Conservation (phyloP, 371 early-diverging fungal species). For the Lichtheimia hyalospora region DNA sequence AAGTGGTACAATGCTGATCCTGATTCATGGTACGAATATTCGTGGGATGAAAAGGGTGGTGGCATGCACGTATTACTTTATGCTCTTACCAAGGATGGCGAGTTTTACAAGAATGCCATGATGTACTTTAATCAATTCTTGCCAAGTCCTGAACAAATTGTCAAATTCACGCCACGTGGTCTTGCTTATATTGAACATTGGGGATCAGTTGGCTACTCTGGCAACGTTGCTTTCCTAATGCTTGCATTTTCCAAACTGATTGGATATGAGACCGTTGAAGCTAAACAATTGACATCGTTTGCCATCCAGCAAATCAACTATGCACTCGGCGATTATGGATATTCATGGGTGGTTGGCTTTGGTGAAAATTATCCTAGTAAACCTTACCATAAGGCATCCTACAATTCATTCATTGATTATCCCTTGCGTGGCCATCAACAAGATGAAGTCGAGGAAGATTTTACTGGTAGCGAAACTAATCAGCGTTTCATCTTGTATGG, state of each 20-base stretch:
- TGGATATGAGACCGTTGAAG: slow-evolving; percentile 30
- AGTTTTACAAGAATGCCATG: slow-evolving; percentile 50
- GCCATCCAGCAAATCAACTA: slow-evolving; percentile 61
- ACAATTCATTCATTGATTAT: slow-evolving; percentile 58
- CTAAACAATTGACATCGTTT: slow-evolving; percentile 42
- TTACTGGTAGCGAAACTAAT: slow-evolving; percentile 34
- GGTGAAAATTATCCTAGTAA: slow-evolving; percentile 51
- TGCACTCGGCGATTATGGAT: slow-evolving; percentile 59
- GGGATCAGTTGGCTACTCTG: slow-evolving; percentile 58
- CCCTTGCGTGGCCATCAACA: slow-evolving; percentile 52
- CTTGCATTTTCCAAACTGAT: slow-evolving; percentile 48
- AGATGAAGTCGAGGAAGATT: slow-evolving; percentile 48
- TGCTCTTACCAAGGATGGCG: slow-evolving; percentile 38
- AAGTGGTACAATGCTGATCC: slow-evolving; percentile 30
- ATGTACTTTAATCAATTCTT: slow-evolving; percentile 50
- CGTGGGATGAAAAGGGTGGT: slow-evolving; percentile 59
- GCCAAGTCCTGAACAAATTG: slow-evolving; percentile 40
- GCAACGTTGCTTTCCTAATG: slow-evolving; percentile 54
- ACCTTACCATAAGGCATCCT: slow-evolving; percentile 59
- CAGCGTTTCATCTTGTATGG: slow-evolving; percentile 59
- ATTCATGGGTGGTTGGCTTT: slow-evolving; percentile 59
- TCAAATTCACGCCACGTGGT: slow-evolving; percentile 57
- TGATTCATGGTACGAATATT: slow-evolving; percentile 50
- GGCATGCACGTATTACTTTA: slow-evolving; percentile 50
- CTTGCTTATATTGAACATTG: slow-evolving; percentile 54